Percentiles rank a stretch among this genome's conserved stretches.
These are phyloP conservation scores for Andrographis paniculata DNA, from an alignment of 305 asterid genomes.

Conservation along the genomic window DNA sequence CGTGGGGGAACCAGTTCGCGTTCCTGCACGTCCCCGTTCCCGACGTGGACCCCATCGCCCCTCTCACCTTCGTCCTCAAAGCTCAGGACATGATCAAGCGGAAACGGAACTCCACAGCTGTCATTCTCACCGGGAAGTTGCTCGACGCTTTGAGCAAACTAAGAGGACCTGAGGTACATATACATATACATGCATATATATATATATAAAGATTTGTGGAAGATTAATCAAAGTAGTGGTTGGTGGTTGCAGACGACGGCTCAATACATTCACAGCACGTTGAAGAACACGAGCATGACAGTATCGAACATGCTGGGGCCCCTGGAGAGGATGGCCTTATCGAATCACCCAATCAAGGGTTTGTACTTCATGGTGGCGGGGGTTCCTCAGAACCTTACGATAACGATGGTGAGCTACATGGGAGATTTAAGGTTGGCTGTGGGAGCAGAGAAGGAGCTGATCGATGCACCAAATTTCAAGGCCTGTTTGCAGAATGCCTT, in stretches of 20 bases:
- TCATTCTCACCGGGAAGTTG: conserved; percentile 47
- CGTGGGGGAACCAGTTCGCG: conserved; percentile 85
- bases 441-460: conserved; percentile 48
- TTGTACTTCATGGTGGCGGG: conserved; percentile 65
- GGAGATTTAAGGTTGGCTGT: conserved; percentile 48
- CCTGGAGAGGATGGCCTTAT: conserved; percentile 48
- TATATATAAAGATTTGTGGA: too few species aligned
- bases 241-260: conserved; percentile 42
- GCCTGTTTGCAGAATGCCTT: conserved; percentile 44
- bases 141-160: conserved; percentile 40
- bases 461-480: conserved; percentile 40
- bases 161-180: conserved; percentile 63
- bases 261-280: conserved; percentile 39
- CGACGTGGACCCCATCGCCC: conserved; percentile 16
- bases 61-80: conserved; percentile 37
- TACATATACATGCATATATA: too few species aligned
- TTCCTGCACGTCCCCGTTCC: conserved; percentile 71
- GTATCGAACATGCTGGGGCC: conserved; percentile 71
- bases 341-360: conserved; percentile 65
- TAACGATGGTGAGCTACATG: conserved; percentile 61
- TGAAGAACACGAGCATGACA: conserved; percentile 68
- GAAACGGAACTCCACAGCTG: conserved; percentile 51
- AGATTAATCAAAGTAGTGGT: not conserved
- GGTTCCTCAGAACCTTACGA: conserved; percentile 54
- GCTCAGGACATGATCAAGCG: conserved; percentile 34